Percentiles rank a stretch among this genome's conserved stretches.
Evolutionary conservation across 2,329 filamentous ascomycete species (phyloP).

Genomic region (Colletotrichum phormii): DNA sequence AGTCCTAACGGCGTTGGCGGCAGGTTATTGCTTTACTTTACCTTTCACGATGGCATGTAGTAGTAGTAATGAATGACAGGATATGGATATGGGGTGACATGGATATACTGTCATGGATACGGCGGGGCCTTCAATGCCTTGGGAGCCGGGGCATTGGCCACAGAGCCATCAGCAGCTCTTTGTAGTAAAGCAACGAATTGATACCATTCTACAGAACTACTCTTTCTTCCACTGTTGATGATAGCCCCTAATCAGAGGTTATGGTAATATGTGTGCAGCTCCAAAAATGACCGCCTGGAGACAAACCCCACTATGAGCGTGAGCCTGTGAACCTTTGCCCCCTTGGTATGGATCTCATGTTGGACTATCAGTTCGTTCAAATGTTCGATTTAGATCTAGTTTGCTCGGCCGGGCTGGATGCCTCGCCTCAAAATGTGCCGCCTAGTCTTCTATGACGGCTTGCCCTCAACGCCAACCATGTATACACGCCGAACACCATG

Average conservation of each 20-base stretch:
- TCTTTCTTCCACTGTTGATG: not conserved
- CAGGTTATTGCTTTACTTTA: conserved; percentile 20
- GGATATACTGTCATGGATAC: conserved; percentile 21
- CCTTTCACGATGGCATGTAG: conserved; percentile 29
- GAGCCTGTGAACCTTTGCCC: not conserved
- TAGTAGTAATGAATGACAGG: conserved; percentile 26
- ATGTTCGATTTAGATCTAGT: conserved; percentile 8
- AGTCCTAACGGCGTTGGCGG: conserved; percentile 26
- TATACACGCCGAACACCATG: conserved; percentile 14
- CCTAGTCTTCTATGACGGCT: conserved; percentile 10
- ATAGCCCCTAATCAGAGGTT: not conserved
- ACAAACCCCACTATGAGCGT: not conserved
- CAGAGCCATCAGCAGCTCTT: conserved; percentile 2
- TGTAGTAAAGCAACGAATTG: conserved; percentile 7
- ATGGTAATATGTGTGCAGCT: not conserved
- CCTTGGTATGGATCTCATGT: not conserved
- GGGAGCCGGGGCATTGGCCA: not conserved
- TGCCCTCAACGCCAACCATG: conserved; percentile 26
- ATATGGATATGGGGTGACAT: conserved; percentile 26
- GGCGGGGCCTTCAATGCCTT: conserved; percentile 9
- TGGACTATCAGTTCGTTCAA: not conserved
- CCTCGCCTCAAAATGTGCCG: conserved; percentile 19
- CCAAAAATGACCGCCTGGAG: too few species aligned
- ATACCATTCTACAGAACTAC: not conserved
- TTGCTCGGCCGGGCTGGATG: not conserved